Percentiles rank a stretch among this genome's conserved stretches.
phyloP scores from a whole-genome alignment of 805 yeast species.

The Debaryomyces hansenii region DNA sequence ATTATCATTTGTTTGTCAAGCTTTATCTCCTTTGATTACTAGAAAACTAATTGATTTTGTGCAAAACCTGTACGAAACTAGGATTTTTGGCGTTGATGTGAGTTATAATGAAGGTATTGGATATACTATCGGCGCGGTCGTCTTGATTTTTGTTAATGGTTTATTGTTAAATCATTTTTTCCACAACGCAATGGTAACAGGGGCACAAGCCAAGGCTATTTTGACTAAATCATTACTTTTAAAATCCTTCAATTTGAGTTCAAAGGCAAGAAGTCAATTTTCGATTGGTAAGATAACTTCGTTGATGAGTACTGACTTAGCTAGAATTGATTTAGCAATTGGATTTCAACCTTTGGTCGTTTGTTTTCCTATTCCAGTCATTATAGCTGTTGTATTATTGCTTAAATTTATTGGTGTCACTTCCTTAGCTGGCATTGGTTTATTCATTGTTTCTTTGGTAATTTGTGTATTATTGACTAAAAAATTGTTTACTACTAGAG shows the following conservation, averaged over 20 bases:
- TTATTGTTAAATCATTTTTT: conserved; percentile 41
- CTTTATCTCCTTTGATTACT: conserved; percentile 67
- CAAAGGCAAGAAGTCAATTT: conserved; percentile 32
- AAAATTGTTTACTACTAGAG: conserved; percentile 35
- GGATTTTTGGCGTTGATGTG: conserved; percentile 42
- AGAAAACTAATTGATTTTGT: conserved; percentile 65
- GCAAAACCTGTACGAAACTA: conserved; percentile 26
- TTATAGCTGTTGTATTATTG: conserved; percentile 37
- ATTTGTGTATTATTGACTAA: conserved; percentile 36
- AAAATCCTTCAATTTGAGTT: conserved; percentile 39
- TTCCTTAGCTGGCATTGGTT: conserved; percentile 42
- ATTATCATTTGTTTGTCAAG: conserved; percentile 47
- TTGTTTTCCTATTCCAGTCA: conserved; percentile 44
- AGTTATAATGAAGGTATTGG: conserved; percentile 67
- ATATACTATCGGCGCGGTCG: conserved; percentile 67
- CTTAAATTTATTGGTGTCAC: conserved; percentile 38
- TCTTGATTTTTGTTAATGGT: conserved; percentile 50
- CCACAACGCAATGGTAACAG: conserved; percentile 43
- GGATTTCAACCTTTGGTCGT: conserved; percentile 44
- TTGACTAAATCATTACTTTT: conserved; percentile 38
- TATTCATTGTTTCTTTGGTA: conserved; percentile 34
- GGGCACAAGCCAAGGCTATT: conserved; percentile 41
- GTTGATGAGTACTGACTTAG: conserved; percentile 43
- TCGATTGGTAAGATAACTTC: conserved; percentile 42
- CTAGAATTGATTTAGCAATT: conserved; percentile 43